Conservation (phyloP, 2,329 filamentous ascomycete species). For the Cadophora malorum region DNA sequence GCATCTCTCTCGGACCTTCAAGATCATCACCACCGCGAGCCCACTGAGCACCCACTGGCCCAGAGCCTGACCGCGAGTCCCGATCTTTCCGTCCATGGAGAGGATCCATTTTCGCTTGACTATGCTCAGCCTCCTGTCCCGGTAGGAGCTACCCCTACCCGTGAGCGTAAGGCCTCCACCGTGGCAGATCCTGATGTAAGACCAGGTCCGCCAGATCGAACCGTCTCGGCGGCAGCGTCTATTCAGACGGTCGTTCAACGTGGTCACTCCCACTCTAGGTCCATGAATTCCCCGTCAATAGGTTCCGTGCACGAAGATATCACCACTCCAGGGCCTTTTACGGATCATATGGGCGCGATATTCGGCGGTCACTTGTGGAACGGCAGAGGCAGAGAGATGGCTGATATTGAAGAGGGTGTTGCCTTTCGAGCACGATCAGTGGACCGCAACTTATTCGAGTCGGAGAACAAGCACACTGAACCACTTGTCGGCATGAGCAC, state of each 20-base stretch:
- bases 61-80: conserved; percentile 77
- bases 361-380: conserved; percentile 39
- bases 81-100: conserved; percentile 52
- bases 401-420: conserved; percentile 54
- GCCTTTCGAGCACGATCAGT: conserved; percentile 65
- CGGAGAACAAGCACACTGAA: conserved; percentile 67
- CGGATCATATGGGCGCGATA: conserved; percentile 41
- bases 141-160: conserved; percentile 47
- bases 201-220: conserved; percentile 47
- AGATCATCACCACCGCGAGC: conserved; percentile 45
- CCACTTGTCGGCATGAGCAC: conserved; percentile 69
- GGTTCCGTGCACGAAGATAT: conserved; percentile 29
- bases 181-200: conserved; percentile 48
- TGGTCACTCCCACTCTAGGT: conserved; percentile 45
- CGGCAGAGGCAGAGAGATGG: conserved; percentile 34
- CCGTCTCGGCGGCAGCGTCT: conserved; percentile 41
- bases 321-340: conserved; percentile 37
- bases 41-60: conserved; percentile 73
- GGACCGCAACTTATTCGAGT: conserved; percentile 65
- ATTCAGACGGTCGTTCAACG: conserved; percentile 44
- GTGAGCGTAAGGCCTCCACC: conserved; percentile 44
- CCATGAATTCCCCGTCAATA: conserved; percentile 43
- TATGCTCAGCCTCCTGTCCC: conserved; percentile 50
- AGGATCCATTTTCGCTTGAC: conserved; percentile 41
- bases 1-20: conserved; percentile 50